Evolutionary conservation across 495 filamentous ascomycete genomes (phyloP), one percentile per base, ranked within the genome.

Genomic region (Penicillium herquei): DNA sequence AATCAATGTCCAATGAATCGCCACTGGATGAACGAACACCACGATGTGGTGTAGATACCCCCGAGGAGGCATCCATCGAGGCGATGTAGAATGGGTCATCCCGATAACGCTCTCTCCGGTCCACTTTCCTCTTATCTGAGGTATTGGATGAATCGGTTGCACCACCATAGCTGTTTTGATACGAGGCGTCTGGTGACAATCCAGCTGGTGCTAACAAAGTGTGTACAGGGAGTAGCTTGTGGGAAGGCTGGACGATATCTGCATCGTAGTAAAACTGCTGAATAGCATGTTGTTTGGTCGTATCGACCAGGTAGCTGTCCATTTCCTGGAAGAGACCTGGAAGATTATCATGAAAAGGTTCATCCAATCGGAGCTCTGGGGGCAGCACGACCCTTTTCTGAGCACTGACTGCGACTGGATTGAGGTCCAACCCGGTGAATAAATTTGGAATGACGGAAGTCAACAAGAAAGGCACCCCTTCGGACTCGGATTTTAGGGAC

Each of bases 81-180:
- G 77, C 78, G 62, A 98, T 98, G 65, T 98, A 98, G 66, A 96
- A 98, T 3, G 94, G 94, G 65, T 98, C 94, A 61, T 97, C 93
- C 56, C 81, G 86, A 68, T 96, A 89, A 42, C 90, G 81, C 62
- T 93, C 91, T 40, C 79, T 68, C 30, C 91, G 80, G 58, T 93
- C 88, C 0, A 81, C 70, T 49, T 82, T 86, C 58, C 87, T 78
- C 49, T 81, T 79, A 5, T 84, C 84, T 5, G 84, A 33, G 39
- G 85, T 84, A 59, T 87, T 82, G 1, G 80, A 70, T 54, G 91
- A 84, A 8, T 87, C 73, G 45, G 85, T 81, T 31, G 80, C 78
- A 9, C 83, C 77, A 45, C 83, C 83, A 10, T 67, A 60, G 37
- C 75, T 70, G 44, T 80, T 75, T 58, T 96, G 87, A 64, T 95